phyloP scores from a whole-genome alignment of 768 basidiomycete species.

The Chalciporus chontae region DNA sequence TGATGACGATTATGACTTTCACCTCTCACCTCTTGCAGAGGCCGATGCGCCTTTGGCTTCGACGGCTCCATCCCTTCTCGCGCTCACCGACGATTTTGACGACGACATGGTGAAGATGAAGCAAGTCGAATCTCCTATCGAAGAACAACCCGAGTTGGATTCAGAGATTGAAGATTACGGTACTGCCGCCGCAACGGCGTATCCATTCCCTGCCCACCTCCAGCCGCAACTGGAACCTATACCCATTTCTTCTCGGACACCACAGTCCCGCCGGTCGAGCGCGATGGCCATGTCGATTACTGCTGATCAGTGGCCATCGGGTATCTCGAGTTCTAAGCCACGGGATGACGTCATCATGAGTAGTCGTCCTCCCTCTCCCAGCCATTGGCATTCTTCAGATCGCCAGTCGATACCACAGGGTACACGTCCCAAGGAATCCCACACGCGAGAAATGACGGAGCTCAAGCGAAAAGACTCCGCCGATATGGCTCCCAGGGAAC shows the following conservation, averaged over 20 bases:
- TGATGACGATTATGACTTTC: conserved; percentile 28
- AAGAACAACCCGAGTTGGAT: conserved; percentile 23
- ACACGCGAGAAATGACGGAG: conserved; percentile 24
- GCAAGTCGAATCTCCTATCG: conserved; percentile 18
- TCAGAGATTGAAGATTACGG: conserved; percentile 23
- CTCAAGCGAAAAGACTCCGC: conserved; percentile 17
- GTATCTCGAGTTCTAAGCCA: conserved; percentile 24
- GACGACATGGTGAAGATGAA: conserved; percentile 23
- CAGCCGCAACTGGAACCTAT: conserved; percentile 25
- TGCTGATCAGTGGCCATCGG: conserved; percentile 22
- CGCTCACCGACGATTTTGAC: conserved; percentile 29
- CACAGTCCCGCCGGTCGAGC: conserved; percentile 26
- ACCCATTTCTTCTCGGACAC: conserved; percentile 28
- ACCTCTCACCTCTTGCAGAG: conserved; percentile 31
- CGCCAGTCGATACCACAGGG: conserved; percentile 15
- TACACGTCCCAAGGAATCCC: conserved; percentile 16
- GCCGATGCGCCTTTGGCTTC: conserved; percentile 24
- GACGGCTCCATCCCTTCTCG: conserved; percentile 26
- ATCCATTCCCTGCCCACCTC: conserved; percentile 27
- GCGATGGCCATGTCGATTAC: conserved; percentile 26
- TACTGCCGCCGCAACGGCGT: conserved; percentile 1
- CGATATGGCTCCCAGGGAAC: conserved; percentile 26
- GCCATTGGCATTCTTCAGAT: conserved; percentile 23
- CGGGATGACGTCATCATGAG: conserved; percentile 28
- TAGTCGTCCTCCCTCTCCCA: conserved; percentile 28